Percentiles rank a stretch among this genome's conserved stretches.
Conservation (phyloP, 768 basidiomycete genomes). For the Russula olivacea region DNA sequence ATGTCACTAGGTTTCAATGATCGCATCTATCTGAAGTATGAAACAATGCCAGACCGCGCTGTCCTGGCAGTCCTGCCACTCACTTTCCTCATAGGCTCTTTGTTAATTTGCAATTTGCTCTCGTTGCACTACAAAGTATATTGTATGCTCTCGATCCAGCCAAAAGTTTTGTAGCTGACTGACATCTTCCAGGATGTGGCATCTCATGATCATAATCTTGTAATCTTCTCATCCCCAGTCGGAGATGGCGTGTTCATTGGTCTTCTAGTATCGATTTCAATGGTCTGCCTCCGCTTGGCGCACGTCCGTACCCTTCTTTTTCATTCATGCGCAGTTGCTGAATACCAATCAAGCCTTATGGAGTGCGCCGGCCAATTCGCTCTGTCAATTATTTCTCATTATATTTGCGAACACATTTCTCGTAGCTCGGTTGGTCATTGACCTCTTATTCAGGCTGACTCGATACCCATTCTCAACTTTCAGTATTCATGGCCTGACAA, state of each 20-base stretch:
- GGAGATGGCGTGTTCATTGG: not conserved
- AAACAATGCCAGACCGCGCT: no score
- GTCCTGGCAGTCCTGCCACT: not conserved
- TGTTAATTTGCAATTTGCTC: not conserved
- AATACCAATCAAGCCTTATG: slow-evolving; percentile 2
- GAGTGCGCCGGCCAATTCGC: not conserved
- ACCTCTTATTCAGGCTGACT: not conserved
- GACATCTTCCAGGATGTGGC: not conserved
- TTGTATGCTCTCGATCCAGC: not conserved
- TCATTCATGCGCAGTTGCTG: not conserved
- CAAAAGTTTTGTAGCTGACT: not conserved
- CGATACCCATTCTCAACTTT: not conserved
- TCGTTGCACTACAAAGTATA: not conserved
- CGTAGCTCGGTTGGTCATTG: not conserved
- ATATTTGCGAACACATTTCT: not conserved
- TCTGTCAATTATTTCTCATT: slow-evolving; percentile 1
- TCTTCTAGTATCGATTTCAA: not conserved
- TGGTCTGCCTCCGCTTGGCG: accelerated
- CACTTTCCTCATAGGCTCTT: not conserved
- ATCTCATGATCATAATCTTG: not conserved
- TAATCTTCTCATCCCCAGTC: no score
- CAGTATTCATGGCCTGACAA: not conserved
- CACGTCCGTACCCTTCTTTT: not conserved
- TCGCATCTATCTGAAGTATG: not conserved
- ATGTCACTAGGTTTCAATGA: not conserved